Conservation (phyloP, 148 eudicot genomes). For the Chenopodium quinoa region DNA sequence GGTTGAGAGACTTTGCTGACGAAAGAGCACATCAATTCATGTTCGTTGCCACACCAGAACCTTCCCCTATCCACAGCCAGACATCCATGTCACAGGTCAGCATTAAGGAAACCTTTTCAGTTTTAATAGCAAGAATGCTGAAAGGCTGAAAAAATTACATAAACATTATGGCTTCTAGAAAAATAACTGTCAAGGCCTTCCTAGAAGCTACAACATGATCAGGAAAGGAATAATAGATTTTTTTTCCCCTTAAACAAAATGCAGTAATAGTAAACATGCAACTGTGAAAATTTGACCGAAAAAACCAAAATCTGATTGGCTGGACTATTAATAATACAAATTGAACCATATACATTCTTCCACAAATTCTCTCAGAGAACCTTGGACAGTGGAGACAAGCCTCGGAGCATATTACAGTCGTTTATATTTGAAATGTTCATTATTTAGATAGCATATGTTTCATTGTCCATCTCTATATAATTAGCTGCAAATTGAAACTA, state of each 20-base stretch:
- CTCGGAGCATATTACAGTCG: background rate
- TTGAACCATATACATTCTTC: background rate
- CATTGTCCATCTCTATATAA: background rate
- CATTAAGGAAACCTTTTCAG: background rate
- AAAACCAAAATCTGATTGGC: background rate
- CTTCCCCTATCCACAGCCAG: constrained; percentile 32
- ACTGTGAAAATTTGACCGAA: background rate
- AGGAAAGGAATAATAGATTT: background rate
- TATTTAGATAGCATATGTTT: background rate
- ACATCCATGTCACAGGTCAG: constrained; percentile 43
- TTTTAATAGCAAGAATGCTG: background rate
- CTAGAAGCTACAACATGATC: background rate
- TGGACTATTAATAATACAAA: background rate
- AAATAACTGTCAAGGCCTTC: background rate
- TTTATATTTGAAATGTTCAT: background rate
- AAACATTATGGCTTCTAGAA: background rate
- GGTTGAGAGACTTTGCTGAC: constrained; percentile 54
- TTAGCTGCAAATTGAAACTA: background rate
- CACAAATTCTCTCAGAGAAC: background rate
- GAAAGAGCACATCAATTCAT: constrained; percentile 36
- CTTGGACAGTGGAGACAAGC: background rate
- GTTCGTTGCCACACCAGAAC: constrained; percentile 27
- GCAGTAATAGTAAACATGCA: background rate
- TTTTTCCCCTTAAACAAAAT: background rate
- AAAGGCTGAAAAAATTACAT: background rate